A percentile compares a stretch with the other conserved stretches of the same genome.
phyloP scores from a whole-genome alignment of 2,329 filamentous ascomycete species.

The Blastomyces parvus region DNA sequence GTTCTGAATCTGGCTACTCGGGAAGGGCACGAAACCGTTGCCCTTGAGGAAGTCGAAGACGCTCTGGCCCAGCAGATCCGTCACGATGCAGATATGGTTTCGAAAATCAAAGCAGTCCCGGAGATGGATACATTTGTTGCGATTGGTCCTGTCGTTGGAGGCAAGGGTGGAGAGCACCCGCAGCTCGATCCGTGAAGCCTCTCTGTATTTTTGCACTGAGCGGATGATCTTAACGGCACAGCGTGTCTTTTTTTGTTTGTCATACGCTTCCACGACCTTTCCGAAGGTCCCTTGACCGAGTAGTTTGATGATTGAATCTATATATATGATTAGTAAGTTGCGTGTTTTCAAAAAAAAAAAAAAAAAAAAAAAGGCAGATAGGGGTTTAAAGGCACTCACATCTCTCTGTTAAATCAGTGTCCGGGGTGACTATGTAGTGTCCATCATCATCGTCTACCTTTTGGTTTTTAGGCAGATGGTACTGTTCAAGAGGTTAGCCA shows the following conservation, averaged over 20 bases:
- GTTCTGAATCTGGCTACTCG: conserved; percentile 94
- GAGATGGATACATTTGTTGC: conserved; percentile 93
- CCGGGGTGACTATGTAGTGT: conserved; percentile 87
- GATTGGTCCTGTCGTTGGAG: conserved; percentile 81
- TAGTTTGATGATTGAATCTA: conserved; percentile 83
- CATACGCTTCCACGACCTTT: conserved; percentile 90
- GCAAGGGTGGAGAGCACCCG: conserved; percentile 85
- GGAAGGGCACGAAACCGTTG: conserved; percentile 91
- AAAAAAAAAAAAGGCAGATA: no score
- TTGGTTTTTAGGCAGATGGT: conserved; percentile 43
- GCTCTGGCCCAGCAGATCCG: conserved; percentile 74
- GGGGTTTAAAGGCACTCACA: conserved; percentile 53
- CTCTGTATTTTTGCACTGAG: conserved; percentile 95
- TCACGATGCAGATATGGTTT: conserved; percentile 86
- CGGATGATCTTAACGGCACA: conserved; percentile 98
- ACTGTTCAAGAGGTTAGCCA: conserved; percentile 26
- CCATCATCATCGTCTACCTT: conserved; percentile 95
- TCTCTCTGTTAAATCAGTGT: conserved; percentile 75
- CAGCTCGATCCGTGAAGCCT: conserved; percentile 89
- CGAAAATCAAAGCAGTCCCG: conserved; percentile 95
- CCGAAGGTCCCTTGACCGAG: conserved; percentile 96
- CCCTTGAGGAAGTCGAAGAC: conserved; percentile 97
- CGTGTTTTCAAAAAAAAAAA: neutral
- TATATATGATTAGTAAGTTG: conserved; percentile 18
- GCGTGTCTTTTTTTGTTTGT: conserved; percentile 63